Evolutionary conservation across 495 filamentous ascomycete genomes (phyloP).

Genomic region (Penicillium paradoxum): DNA sequence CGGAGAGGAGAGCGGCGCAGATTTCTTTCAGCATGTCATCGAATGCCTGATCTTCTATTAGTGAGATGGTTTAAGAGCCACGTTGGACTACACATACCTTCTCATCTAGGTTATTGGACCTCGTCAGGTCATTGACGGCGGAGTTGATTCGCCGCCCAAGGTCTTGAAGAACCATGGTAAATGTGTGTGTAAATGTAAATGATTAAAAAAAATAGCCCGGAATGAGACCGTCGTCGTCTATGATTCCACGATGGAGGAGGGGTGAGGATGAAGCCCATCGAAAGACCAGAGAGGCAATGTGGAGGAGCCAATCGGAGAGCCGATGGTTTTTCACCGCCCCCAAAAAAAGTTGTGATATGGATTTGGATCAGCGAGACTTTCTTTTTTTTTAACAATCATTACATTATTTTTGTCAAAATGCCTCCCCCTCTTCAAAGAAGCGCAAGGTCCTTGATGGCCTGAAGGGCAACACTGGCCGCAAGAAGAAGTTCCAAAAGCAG

Average conservation of each 20-base stretch:
- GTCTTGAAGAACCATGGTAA: slow-evolving; percentile 94
- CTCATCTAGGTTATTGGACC: slow-evolving; percentile 89
- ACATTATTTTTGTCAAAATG: slow-evolving; percentile 26
- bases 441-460: slow-evolving; percentile 56
- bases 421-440: slow-evolving; percentile 48
- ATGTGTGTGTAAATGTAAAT: not conserved
- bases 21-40: slow-evolving; percentile 98
- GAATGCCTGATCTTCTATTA: slow-evolving; percentile 62
- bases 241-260: slow-evolving; percentile 16
- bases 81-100: slow-evolving; percentile 55
- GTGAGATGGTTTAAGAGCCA: slow-evolving; percentile 6
- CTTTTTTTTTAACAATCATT: slow-evolving; percentile 6
- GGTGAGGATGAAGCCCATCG: slow-evolving; percentile 18
- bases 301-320: slow-evolving; percentile 37
- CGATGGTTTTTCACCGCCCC: slow-evolving; percentile 23
- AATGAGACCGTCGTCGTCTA: slow-evolving; percentile 3
- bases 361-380: slow-evolving; percentile 2
- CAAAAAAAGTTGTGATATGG: slow-evolving; percentile 32
- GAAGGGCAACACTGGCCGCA: slow-evolving; percentile 49
- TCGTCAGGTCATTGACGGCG: slow-evolving; percentile 88
- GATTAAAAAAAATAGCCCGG: slow-evolving; percentile 4
- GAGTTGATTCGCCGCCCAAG: slow-evolving; percentile 96
- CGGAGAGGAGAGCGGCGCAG: slow-evolving; percentile 85
- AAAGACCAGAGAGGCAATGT: slow-evolving; percentile 25
- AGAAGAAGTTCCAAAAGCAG: slow-evolving; percentile 68